Evolutionary conservation across 2,329 filamentous ascomycete genomes (phyloP), one percentile per base, ranked within the genome.

Genomic region (Calycina herbarum): DNA sequence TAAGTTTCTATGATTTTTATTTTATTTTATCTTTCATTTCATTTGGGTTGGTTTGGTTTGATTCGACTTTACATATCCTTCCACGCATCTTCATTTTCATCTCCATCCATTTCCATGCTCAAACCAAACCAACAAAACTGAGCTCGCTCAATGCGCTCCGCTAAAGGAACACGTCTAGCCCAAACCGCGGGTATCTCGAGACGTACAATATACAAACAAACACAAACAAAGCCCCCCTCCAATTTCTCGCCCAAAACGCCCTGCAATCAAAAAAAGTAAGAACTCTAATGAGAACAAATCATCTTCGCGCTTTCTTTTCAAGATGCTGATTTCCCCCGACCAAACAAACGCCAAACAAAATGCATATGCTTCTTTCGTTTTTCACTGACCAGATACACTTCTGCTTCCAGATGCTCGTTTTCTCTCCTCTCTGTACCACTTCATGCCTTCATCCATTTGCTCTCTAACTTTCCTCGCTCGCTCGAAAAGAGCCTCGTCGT

Each of bases 391-490:
- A 59, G 70, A 71, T 62, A 67, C 59, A 68, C 69, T 71, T 38
- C 67, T 66, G 57, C 72, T 74, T 42, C 61, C 64, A 20, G 73
- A 70, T 15, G 68, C 66, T 59, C 67, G 69, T 45, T 70, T 67
- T 27, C 70, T 68, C 56, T 76, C 68, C 54, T 69, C 65, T 51
- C 69, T 71, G 54, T 69, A 73, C 73, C 75, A 77, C 40, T 70
- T 62, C n/a, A 66, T 70, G 13, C 73, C 76, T 64, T 77, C 72
- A 61, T 76, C 73, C 75, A 77, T 75, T 65, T 75, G 69, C 57
- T 77, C 74, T 42, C 74, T 70, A 24, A 77, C 59, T 59, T 70
- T 71, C 65, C 72, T 76, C n/a, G 74, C 73, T 45, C 74, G 68
- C 27, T 70, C 73, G 60, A 77, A 77, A 6, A 76, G 62, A n/a